A percentile compares a stretch with the other conserved stretches of the same genome.
These are phyloP conservation scores for Stagonosporopsis cucurbitacearum DNA, from an alignment of 2,329 filamentous ascomycete species.

Conservation along the genomic window DNA sequence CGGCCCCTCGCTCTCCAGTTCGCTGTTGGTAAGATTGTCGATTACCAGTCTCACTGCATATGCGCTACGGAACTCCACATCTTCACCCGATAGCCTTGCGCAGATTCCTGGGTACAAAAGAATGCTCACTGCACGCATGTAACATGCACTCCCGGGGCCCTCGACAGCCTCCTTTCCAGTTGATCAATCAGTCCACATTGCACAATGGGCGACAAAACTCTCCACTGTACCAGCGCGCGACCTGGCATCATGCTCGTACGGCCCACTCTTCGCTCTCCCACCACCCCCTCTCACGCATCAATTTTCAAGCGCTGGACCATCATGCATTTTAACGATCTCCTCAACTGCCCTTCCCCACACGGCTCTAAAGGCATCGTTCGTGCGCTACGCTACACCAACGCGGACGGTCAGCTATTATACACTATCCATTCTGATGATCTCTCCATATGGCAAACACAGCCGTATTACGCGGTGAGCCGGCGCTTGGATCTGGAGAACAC, in stretches of 20 bases:
- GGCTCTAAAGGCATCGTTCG: neutral
- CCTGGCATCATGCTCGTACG: slow-evolving; percentile 24
- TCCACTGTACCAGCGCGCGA: neutral
- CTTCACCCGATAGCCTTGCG: neutral
- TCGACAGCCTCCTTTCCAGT: neutral
- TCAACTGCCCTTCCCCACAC: neutral
- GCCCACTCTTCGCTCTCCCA: slow-evolving; percentile 16
- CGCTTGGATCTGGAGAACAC: slow-evolving; percentile 26
- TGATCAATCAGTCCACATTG: neutral
- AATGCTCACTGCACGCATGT: no score
- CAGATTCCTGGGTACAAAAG: neutral
- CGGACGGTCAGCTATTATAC: slow-evolving; percentile 13
- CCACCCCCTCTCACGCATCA: neutral
- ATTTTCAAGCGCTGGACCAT: slow-evolving; percentile 29
- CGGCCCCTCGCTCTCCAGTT: slow-evolving; percentile 3
- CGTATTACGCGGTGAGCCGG: slow-evolving; percentile 14
- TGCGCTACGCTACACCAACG: slow-evolving; percentile 8
- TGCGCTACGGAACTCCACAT: slow-evolving; percentile 15
- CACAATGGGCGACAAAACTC: slow-evolving; percentile 4
- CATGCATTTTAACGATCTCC: slow-evolving; percentile 30
- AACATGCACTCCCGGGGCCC: neutral
- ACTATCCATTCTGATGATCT: slow-evolving; percentile 12
- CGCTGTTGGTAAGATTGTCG: neutral
- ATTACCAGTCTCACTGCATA: slow-evolving; percentile 6
- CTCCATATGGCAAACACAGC: neutral